phyloP scores from a whole-genome alignment of 139 green algal genomes.

The Chlamydomonas sp. region DNA sequence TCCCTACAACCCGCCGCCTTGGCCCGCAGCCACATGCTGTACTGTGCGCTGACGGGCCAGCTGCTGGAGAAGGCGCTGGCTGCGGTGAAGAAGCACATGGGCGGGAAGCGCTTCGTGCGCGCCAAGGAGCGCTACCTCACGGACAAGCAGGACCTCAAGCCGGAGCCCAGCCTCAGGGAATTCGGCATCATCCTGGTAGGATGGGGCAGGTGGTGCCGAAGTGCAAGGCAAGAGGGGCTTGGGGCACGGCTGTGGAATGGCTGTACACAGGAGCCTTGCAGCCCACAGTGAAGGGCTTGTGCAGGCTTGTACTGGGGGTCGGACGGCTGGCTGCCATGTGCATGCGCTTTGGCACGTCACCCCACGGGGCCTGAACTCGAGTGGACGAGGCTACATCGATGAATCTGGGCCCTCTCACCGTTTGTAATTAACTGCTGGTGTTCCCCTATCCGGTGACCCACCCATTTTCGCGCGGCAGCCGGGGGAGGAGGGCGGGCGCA shows the following conservation, averaged over 20 bases:
- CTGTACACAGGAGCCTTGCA: not conserved
- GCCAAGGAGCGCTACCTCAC: constrained; percentile 71
- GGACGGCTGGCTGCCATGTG: not conserved
- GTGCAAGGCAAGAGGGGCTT: not conserved
- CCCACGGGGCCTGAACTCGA: no score
- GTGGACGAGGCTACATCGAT: no score
- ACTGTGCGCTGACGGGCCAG: constrained; percentile 83
- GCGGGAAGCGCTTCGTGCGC: constrained; percentile 64
- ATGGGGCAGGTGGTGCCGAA: not conserved
- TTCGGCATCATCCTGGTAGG: constrained; percentile 18
- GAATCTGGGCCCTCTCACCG: not conserved
- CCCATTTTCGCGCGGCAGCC: not conserved
- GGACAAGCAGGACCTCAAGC: constrained; percentile 72
- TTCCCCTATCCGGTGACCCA: not conserved
- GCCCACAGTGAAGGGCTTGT: not conserved
- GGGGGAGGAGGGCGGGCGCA: constrained; percentile 11
- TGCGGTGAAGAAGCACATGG: constrained; percentile 77
- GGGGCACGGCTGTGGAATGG: not conserved
- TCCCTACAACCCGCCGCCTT: no score
- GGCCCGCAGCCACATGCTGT: constrained; percentile 73
- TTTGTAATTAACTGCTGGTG: no score
- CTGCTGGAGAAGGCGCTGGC: constrained; percentile 73
- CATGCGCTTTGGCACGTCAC: no score
- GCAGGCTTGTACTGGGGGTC: not conserved
- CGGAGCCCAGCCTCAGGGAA: constrained; percentile 60